These are phyloP conservation scores for Tulasnella sp. DNA, from an alignment of 768 basidiomycete genomes.

Conservation along the genomic window DNA sequence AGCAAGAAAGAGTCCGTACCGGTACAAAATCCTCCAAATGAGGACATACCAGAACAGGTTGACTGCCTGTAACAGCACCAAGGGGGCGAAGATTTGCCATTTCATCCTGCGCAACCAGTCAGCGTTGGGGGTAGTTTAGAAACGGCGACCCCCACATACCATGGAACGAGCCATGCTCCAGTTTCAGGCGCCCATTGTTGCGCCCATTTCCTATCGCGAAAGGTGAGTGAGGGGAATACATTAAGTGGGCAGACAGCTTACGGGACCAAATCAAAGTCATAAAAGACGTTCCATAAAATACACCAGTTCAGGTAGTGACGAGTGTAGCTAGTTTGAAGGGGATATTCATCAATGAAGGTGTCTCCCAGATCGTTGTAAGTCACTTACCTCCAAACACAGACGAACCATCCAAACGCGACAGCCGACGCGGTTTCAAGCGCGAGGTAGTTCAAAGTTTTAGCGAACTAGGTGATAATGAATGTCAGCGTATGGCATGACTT, in stretches of 20 bases:
- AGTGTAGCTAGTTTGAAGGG: neutral
- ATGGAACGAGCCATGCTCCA: constrained; percentile 1
- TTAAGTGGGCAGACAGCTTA: neutral
- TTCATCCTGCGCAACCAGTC: neutral
- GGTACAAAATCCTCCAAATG: constrained; percentile 65
- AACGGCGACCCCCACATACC: constrained; percentile 24
- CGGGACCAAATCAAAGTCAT: constrained; percentile 12
- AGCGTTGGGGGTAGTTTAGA: neutral
- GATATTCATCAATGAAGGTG: constrained; percentile 19
- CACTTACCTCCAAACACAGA: constrained; percentile 1
- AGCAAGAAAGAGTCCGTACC: constrained; percentile 43
- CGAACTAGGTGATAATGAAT: neutral
- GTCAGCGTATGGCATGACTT: neutral
- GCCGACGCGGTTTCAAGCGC: neutral
- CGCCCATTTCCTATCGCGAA: neutral
- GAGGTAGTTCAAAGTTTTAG: neutral
- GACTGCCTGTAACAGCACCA: constrained; percentile 67
- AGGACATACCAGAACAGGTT: constrained; percentile 93
- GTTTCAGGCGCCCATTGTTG: constrained; percentile 2
- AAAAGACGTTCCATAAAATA: neutral
- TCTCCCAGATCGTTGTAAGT: neutral
- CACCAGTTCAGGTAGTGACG: constrained; percentile 7
- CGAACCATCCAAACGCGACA: neutral
- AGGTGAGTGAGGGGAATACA: neutral
- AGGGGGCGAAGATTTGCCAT: constrained; percentile 64